Conservation (phyloP, 176 grass and related monocot species). For the Canna indica region DNA sequence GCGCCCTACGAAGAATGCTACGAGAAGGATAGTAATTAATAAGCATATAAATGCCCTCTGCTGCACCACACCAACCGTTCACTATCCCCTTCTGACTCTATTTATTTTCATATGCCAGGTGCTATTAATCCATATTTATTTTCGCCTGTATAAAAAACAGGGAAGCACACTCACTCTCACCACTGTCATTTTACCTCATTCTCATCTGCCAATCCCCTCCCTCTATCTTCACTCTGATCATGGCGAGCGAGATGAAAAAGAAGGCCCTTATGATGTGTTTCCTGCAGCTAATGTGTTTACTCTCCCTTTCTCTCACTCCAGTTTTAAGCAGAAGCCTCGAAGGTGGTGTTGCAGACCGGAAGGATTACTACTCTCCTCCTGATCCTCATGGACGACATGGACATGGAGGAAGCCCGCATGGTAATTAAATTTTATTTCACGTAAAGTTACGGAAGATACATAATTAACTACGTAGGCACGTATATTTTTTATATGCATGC, state of each 20-base stretch:
- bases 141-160: not conserved
- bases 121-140: not conserved
- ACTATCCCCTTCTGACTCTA: not conserved
- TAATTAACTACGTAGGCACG: not conserved
- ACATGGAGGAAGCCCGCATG: no score
- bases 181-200: no score
- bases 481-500: no score
- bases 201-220: no score
- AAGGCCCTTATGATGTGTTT: not conserved
- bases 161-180: not conserved
- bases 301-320: not conserved
- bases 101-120: not conserved
- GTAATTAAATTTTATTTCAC: not conserved
- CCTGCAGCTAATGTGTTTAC: not conserved
- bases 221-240: no score
- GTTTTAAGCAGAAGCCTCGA: not conserved
- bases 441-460: not conserved
- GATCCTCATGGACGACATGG: not conserved
- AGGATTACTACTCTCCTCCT: slow-evolving; percentile 9
- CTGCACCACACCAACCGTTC: not conserved
- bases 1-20: no score
- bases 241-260: not conserved
- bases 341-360: not conserved
- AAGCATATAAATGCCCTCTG: not conserved
- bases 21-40: no score